Evolutionary conservation across 2,329 filamentous ascomycete genomes (phyloP).

Genomic region (Aspergillus neoniger): DNA sequence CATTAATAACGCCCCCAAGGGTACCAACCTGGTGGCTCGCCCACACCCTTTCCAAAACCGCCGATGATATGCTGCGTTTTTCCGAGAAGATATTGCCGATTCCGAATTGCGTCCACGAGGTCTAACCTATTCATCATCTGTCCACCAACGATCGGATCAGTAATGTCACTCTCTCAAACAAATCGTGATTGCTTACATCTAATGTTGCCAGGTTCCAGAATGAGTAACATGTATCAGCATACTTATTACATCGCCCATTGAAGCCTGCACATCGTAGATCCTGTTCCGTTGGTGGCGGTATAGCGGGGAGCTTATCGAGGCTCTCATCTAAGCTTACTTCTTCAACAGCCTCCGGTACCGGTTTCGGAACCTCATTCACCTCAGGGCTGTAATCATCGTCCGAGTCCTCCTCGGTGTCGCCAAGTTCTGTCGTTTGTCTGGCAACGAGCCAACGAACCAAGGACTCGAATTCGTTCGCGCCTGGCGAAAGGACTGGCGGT

Average conservation of each 20-base stretch:
- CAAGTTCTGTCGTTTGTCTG: conserved; percentile 64
- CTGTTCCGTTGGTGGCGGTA: conserved; percentile 26
- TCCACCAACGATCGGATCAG: conserved; percentile 23
- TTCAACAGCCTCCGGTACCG: conserved; percentile 8
- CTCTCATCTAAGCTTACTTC: conserved; percentile 25
- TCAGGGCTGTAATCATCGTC: conserved; percentile 45
- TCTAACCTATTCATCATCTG: conserved; percentile 61
- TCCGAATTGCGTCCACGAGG: conserved; percentile 61
- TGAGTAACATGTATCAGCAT: conserved; percentile 90
- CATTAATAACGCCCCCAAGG: neutral
- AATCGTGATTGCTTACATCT: conserved; percentile 38
- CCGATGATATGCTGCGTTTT: conserved; percentile 86
- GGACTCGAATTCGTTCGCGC: conserved; percentile 35
- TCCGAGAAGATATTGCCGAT: conserved; percentile 77
- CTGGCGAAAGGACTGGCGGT: conserved; percentile 29
- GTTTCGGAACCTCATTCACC: conserved; percentile 10
- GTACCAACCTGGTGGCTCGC: conserved; percentile 64
- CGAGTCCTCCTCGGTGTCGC: conserved; percentile 46
- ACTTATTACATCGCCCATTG: conserved; percentile 88
- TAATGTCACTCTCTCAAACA: neutral
- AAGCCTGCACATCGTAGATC: conserved; percentile 67
- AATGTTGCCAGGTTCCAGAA: conserved; percentile 83
- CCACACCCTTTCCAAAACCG: conserved; percentile 74
- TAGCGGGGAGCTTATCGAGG: conserved; percentile 30
- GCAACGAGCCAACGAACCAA: conserved; percentile 61